Evolutionary conservation across 768 basidiomycete genomes (phyloP), one percentile per base, ranked within the genome.

Genomic region (Butyriboletus loyo): DNA sequence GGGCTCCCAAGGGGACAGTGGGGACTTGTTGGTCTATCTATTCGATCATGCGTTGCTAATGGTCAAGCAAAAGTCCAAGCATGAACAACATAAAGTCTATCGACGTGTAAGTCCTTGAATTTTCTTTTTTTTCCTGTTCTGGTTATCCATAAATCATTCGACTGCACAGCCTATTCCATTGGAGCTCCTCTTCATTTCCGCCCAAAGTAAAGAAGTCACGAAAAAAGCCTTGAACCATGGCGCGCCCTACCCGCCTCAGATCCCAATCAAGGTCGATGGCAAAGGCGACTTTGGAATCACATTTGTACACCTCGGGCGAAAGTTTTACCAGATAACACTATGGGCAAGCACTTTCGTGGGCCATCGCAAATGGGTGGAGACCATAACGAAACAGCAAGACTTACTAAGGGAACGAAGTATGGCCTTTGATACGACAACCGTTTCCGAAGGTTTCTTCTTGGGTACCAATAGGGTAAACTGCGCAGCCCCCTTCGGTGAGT

Each of bases 41-140:
- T 97, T 99, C 66, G 97, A 99, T 67, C 97, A 99, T 69, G 94
- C 94, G 1, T 73, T 99, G 38, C 75, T 99, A 30, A 92, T 98
- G 82, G 94, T 90, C 57, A 98, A 93, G 73, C 87, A 93, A 66
- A 94, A 92, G 71, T 90, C 85, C 71, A 93, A 94, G 66, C 85
- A 86, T 46, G 95, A 98, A 60, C 91, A 93, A 62, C 87, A 84
- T 70, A 91, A 90, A 66, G 95, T 98, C 13, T 95, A 97, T 66
- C 85, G 95, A 60, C 84, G 89, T 61, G 95, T 98, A 66, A 67
- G 88, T 74, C 10, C 28, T 9, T 31, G 0, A 35, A 35, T 28
- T 3, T 6, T 25, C 35, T 36, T 35, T 25, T 37, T 36, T 35
- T 57, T n/a, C 46, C 40, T 19, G 11, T 43, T 38, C 38, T 54